Evolutionary conservation across 2,329 filamentous ascomycete species (phyloP).

Genomic region (Xylariaceae sp.): DNA sequence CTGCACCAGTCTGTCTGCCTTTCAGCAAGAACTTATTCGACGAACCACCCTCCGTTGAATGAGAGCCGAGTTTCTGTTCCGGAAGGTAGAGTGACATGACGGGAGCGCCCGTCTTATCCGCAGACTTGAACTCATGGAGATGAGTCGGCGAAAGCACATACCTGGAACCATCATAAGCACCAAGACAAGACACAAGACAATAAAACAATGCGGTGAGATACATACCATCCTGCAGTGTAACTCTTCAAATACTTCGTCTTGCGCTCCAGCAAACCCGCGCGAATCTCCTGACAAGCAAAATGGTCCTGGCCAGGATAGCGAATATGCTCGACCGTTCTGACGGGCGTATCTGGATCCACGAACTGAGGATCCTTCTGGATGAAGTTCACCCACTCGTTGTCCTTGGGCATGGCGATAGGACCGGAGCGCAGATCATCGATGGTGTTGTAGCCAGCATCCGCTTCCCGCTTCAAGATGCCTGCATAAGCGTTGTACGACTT

Average conservation of each 20-base stretch:
- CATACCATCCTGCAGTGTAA: conserved; percentile 90
- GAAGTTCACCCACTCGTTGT: conserved; percentile 84
- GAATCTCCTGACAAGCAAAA: conserved; percentile 73
- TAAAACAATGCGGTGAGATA: conserved; percentile 29
- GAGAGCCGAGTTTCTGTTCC: conserved; percentile 91
- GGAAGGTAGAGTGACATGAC: conserved; percentile 95
- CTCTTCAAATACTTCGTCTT: conserved; percentile 99
- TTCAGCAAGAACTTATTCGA: conserved; percentile 99
- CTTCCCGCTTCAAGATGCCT: conserved; percentile 84
- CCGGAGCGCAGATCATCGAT: conserved; percentile 78
- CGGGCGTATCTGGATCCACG: conserved; percentile 74
- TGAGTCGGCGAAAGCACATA: conserved; percentile 95
- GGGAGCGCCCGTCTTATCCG: conserved; percentile 83
- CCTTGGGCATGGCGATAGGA: conserved; percentile 88
- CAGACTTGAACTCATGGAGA: conserved; percentile 98
- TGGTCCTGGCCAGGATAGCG: conserved; percentile 88
- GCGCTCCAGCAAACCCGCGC: conserved; percentile 85
- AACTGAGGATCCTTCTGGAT: conserved; percentile 78
- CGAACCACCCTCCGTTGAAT: conserved; percentile 73
- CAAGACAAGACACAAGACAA: conserved; percentile 13
- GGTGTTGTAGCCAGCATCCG: conserved; percentile 71
- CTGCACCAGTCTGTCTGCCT: conserved; percentile 83
- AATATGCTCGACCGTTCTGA: conserved; percentile 75
- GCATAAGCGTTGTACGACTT: conserved; percentile 95
- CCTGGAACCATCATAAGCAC: conserved; percentile 45